A percentile compares a stretch with the other conserved stretches of the same genome.
phyloP scores from a whole-genome alignment of 1,139 yeast species.

The Nakaseomyces kungkrabaensis region DNA sequence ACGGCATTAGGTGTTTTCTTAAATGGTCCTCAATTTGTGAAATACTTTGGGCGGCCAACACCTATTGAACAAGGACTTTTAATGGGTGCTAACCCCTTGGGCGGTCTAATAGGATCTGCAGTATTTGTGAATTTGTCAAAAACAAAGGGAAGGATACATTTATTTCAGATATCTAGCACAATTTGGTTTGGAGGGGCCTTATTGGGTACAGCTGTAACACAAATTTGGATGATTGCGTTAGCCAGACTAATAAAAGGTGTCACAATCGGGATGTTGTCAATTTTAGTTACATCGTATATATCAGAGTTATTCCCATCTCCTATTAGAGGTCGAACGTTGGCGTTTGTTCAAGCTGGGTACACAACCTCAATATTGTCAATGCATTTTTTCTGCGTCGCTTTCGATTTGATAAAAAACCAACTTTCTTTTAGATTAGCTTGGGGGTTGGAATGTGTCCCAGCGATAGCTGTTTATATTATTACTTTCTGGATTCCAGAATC shows the following conservation, averaged over 20 bases:
- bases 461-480: slow-evolving; percentile 36
- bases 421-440: slow-evolving; percentile 59
- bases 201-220: slow-evolving; percentile 27
- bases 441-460: slow-evolving; percentile 61
- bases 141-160: slow-evolving; percentile 23
- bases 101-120: slow-evolving; percentile 33
- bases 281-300: slow-evolving; percentile 63
- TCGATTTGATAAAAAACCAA: slow-evolving; percentile 34
- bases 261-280: slow-evolving; percentile 62
- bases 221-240: slow-evolving; percentile 32
- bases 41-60: slow-evolving; percentile 38
- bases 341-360: slow-evolving; percentile 56
- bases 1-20: slow-evolving; percentile 58
- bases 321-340: slow-evolving; percentile 59
- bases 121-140: slow-evolving; percentile 25
- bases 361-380: slow-evolving; percentile 55
- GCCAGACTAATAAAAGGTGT: slow-evolving; percentile 62
- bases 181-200: slow-evolving; percentile 31
- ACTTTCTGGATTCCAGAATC: slow-evolving; percentile 54
- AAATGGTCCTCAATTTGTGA: slow-evolving; percentile 36
- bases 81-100: slow-evolving; percentile 36
- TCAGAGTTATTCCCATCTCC: slow-evolving; percentile 62
- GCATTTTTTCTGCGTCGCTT: slow-evolving; percentile 19
- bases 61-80: slow-evolving; percentile 33
- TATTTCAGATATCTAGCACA: slow-evolving; percentile 22